Conservation (phyloP, 345 rosid species). For the Nephelium lappaceum region DNA sequence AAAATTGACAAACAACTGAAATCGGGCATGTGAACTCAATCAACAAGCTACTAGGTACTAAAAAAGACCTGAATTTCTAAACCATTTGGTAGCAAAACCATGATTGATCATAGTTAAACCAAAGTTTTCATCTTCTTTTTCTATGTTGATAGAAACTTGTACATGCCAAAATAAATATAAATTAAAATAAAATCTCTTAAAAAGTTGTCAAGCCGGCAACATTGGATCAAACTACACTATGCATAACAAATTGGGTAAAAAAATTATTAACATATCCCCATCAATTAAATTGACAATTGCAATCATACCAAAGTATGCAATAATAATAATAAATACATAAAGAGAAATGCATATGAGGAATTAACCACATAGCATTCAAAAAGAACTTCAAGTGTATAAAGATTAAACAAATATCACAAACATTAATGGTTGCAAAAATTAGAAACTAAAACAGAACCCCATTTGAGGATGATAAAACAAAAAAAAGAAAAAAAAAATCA, state of each 20-base stretch:
- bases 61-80: not conserved
- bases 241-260: conserved; percentile 9
- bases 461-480: conserved; percentile 22
- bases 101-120: not conserved
- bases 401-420: not conserved
- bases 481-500: conserved; percentile 6
- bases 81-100: conserved; percentile 5
- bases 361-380: not conserved
- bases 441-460: not conserved
- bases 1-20: not conserved
- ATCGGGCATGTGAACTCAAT: not conserved
- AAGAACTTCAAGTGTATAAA: not conserved
- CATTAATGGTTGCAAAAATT: not conserved
- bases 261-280: not conserved
- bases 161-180: no score
- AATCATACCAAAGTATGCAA: conserved; percentile 23
- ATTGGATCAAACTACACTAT: not conserved
- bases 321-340: not conserved
- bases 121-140: not conserved
- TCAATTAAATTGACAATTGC: conserved; percentile 6
- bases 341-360: conserved; percentile 8
- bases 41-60: not conserved
- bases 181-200: not conserved
- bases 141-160: not conserved
- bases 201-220: not conserved